Evolutionary conservation across 1,284 basidiomycete genomes (phyloP), one percentile per base, ranked within the genome.

Genomic region (Entoloma clypeatum): DNA sequence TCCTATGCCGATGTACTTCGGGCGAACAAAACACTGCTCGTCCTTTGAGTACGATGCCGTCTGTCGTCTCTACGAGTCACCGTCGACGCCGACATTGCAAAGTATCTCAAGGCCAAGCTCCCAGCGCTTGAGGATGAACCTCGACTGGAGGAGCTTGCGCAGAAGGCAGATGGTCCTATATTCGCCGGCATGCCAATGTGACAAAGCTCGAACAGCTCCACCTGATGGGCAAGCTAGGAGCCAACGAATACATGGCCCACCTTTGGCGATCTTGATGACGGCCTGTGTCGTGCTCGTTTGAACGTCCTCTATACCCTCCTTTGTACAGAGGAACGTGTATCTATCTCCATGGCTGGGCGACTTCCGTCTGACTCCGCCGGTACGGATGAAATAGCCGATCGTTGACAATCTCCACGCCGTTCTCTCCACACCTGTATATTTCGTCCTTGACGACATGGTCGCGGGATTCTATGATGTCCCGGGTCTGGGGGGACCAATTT

Each of bases 1-100:
- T 26, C 51, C 31, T 54, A 45, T 30, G 41, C 48, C 4, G 37
- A 46, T 7, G 36, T 54, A 11, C 28, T 14, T 25, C 3, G 18
- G 3, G 39, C 34, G 13, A 23, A 27, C 7, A 35, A 38, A n/a
- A 7, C n/a, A 7, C n/a, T 5, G 14, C n/a, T 8, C 13, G 8
- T 8, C 30, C 3, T 17, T 31, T 10, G 9, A 16, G 5, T 17
- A 7, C n/a, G 30, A 31, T 31, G 13, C 30, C 5, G 30, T 31
- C 14, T 31, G n/a, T 17, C 30, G 14, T 16, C 30, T 31, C 5
- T 14, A 31, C 13, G 30, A 31, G 14, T 18, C 14, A 17, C n/a
- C 11, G 30, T 17, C 30, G n/a, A 31, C 17, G 13, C 13, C 11
- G 30, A 31, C n/a, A 31, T 31, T 31, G 14, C 11, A 19, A 5